Evolutionary conservation across 169 alveolate genomes (phyloP).

Genomic region (Plasmodium falciparum): DNA sequence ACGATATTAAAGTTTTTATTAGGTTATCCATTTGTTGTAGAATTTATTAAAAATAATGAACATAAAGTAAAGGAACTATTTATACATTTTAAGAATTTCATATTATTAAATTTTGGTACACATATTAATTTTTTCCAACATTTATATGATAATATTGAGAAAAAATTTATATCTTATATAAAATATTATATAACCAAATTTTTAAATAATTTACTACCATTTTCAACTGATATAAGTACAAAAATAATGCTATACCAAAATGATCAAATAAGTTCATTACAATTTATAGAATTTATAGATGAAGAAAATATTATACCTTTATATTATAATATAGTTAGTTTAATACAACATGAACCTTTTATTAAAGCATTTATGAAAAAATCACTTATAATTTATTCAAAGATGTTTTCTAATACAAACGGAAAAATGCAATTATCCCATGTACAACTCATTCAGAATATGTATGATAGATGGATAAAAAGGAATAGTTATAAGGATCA

Average conservation of each 20-base stretch:
- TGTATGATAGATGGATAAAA: conserved; percentile 21
- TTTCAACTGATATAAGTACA: conserved; percentile 26
- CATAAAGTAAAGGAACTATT: conserved; percentile 41
- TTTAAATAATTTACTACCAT: conserved; percentile 46
- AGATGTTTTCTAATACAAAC: conserved; percentile 17
- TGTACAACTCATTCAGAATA: conserved; percentile 1
- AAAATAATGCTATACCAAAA: conserved; percentile 27
- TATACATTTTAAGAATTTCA: conserved; percentile 41
- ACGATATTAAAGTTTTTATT: conserved; percentile 27
- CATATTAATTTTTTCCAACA: conserved; percentile 61
- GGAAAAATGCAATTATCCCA: conserved; percentile 11
- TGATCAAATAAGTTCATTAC: conserved; percentile 27
- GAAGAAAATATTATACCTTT: conserved; percentile 28
- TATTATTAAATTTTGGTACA: conserved; percentile 64
- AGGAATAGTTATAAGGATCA: background rate
- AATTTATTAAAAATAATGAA: conserved; percentile 40
- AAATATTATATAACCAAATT: conserved; percentile 49
- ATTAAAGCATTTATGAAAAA: conserved; percentile 14
- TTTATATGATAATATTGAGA: conserved; percentile 61
- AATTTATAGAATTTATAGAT: conserved; percentile 44
- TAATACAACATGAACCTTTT: conserved; percentile 56
- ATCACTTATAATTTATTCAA: conserved; percentile 6
- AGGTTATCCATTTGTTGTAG: conserved; percentile 12
- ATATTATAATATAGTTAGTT: conserved; percentile 36
- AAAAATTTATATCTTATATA: conserved; percentile 30